Evolutionary conservation across 2,329 filamentous ascomycete genomes (phyloP), one percentile per base, ranked within the genome.

Genomic region (Venturia asperata): DNA sequence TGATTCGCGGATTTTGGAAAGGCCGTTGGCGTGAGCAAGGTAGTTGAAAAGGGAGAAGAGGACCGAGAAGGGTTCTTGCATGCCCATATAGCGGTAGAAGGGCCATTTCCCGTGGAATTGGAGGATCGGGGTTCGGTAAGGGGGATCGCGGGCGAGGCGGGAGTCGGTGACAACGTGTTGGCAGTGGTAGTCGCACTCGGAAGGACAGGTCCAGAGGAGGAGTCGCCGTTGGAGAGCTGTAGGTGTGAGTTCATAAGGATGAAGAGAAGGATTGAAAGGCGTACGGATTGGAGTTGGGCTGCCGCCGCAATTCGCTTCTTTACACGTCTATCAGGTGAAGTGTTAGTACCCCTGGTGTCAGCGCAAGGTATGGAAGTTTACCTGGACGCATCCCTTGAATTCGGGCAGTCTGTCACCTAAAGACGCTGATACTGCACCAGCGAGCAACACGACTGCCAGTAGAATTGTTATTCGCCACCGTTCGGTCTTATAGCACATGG

Each of bases 101-200:
- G 94, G 94, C 94, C 94, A 99, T 83, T 99, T 99, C 41, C 94
- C 94, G 79, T 99, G 92, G 81, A 92, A 99, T 78, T 99, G 94
- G 65, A 93, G 87, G 62, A 97, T 77, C 13, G 87, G 83, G 39
- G 85, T 76, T 68, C 84, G 78, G 79, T 87, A 86, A 0, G 84
- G 84, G 42, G 85, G 84, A 67, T 85, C 83, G 68, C 83, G 80
- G 34, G 84, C 79, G 69, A 92, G 78, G 68, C 93, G 91, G 66
- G 79, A 78, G 70, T 85, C 78, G 65, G 94, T 97, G 67, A 95
- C 83, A 75, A 96, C 88, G 81, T 96, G 93, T 76, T 99, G 94
- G 81, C 94, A 99, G 67, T 90, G 88, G 80, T 99, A 96, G 81
- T 99, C 92, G 85, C 94, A 99, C 83, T 99, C 93, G 73, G 89